These are phyloP conservation scores for Beauveria brongniartii DNA, from an alignment of 2,329 filamentous ascomycete genomes.

Conservation along the genomic window DNA sequence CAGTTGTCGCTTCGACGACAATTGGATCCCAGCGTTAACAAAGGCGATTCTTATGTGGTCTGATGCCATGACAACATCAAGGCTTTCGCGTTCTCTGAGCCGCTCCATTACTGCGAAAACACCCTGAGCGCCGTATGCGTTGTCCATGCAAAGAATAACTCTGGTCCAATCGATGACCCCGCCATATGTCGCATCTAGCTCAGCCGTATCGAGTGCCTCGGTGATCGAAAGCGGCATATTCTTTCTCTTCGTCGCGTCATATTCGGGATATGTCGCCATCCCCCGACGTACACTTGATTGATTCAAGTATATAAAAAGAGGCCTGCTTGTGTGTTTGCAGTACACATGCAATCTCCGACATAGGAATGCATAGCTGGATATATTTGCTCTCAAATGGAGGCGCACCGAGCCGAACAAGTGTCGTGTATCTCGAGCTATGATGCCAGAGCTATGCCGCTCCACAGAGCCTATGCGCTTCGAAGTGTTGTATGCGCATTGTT, in stretches of 20 bases:
- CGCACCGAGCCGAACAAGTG: neutral
- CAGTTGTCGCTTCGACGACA: conserved; percentile 18
- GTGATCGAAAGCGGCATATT: neutral
- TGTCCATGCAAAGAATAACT: neutral
- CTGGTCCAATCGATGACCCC: neutral
- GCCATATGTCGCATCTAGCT: neutral
- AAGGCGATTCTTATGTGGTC: neutral
- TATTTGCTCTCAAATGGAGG: neutral
- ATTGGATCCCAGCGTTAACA: conserved; percentile 18
- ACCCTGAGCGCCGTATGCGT: neutral
- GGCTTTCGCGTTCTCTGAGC: neutral
- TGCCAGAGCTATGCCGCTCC: neutral
- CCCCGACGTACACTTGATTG: no score
- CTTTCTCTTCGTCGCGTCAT: neutral
- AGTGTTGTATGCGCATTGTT: neutral
- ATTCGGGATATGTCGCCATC: neutral
- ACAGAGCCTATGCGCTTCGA: neutral
- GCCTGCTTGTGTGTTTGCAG: neutral
- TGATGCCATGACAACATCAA: neutral
- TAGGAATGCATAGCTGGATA: no score
- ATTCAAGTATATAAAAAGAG: neutral
- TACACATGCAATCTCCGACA: neutral
- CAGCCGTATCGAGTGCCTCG: neutral
- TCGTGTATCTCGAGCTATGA: neutral
- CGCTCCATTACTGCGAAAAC: neutral